A percentile compares a stretch with the other conserved stretches of the same genome.
Evolutionary conservation across 2,329 filamentous ascomycete species (phyloP).

Genomic region (Microdochium bolleyi): DNA sequence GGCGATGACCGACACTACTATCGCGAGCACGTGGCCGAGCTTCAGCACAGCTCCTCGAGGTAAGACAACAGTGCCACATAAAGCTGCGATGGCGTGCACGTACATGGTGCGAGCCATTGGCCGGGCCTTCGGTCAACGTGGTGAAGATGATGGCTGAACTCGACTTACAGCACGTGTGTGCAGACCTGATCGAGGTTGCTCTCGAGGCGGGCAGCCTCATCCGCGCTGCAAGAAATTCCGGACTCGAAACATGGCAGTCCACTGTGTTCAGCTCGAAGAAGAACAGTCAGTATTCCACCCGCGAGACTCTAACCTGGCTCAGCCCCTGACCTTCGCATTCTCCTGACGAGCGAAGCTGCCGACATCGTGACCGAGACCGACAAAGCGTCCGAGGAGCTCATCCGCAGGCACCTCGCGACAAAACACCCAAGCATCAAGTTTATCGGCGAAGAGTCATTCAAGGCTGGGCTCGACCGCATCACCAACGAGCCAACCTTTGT

Average conservation of each 20-base stretch:
- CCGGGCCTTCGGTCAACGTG: neutral
- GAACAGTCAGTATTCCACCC: slow-evolving; percentile 34
- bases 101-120: neutral
- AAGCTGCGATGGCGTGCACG: neutral
- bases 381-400: slow-evolving; percentile 49
- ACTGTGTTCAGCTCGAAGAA: slow-evolving; percentile 29
- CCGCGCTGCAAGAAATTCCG: neutral
- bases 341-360: slow-evolving; percentile 40
- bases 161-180: neutral
- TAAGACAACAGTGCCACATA: neutral
- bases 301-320: too few species aligned
- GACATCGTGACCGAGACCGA: slow-evolving; percentile 59
- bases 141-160: neutral
- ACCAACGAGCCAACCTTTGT: slow-evolving; percentile 49
- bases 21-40: neutral
- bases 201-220: neutral
- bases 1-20: neutral
- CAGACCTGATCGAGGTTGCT: neutral
- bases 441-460: slow-evolving; percentile 51
- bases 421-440: slow-evolving; percentile 46
- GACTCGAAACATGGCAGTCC: neutral
- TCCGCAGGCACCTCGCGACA: slow-evolving; percentile 38
- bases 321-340: too few species aligned
- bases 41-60: neutral
- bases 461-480: slow-evolving; percentile 37